phyloP scores from a whole-genome alignment of 176 grass and related monocot species.

The Triticum urartu region DNA sequence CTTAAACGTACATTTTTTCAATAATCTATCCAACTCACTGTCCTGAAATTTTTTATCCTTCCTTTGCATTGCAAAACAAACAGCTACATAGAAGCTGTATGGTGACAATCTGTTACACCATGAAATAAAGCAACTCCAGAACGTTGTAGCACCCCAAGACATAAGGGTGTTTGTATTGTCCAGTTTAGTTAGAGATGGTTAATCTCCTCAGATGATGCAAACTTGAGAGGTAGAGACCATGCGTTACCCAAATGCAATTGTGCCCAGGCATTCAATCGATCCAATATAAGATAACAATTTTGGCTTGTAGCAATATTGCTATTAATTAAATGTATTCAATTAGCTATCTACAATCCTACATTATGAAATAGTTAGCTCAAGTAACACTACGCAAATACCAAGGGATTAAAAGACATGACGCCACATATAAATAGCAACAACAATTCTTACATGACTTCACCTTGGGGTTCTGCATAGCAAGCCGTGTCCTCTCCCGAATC shows the following conservation, averaged over 20 bases:
- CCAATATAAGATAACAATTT: neutral
- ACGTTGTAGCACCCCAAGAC: neutral
- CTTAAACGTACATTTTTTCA: neutral
- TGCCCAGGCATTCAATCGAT: neutral
- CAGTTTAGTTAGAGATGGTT: neutral
- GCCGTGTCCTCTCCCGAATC: constrained; percentile 84
- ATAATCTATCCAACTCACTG: constrained; percentile 8
- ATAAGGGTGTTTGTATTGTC: neutral
- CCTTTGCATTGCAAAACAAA: constrained; percentile 10
- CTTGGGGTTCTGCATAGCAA: constrained; percentile 99
- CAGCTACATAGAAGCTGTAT: neutral
- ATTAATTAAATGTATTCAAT: neutral
- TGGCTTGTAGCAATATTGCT: neutral
- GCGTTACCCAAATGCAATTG: neutral
- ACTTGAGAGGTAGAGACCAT: neutral
- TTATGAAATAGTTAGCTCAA: constrained; percentile 6
- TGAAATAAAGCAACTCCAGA: neutral
- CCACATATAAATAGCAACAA: constrained; percentile 29
- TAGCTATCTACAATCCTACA: neutral
- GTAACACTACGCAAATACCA: constrained; percentile 14
- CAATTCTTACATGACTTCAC: constrained; percentile 98
- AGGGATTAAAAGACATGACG: neutral
- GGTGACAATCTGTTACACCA: neutral
- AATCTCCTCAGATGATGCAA: neutral
- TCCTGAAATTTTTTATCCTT: neutral